phyloP scores from a whole-genome alignment of 768 basidiomycete genomes.

The Serendipita sp. region DNA sequence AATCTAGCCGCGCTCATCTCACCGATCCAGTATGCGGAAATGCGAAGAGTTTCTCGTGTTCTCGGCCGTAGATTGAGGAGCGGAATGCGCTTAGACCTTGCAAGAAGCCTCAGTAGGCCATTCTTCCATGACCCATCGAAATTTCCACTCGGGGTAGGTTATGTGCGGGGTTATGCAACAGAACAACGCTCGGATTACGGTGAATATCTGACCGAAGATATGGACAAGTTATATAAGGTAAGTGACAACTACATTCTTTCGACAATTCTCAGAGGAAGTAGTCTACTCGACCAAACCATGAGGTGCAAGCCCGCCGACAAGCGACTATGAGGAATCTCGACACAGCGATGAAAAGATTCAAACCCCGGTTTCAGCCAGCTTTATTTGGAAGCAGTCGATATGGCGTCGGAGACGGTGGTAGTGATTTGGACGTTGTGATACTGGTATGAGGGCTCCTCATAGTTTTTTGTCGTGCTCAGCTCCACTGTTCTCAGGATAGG shows the following conservation, averaged over 20 bases:
- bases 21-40: neutral
- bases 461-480: neutral
- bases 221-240: constrained; percentile 6
- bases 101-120: constrained; percentile 4
- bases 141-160: neutral
- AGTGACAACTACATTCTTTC: neutral
- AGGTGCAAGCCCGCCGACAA: constrained; percentile 2
- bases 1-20: constrained; percentile 7
- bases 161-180: neutral
- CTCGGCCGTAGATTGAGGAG: constrained; percentile 6
- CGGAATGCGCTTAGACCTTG: neutral
- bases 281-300: constrained; percentile 1
- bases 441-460: constrained; percentile 22
- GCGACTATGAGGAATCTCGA: constrained; percentile 14
- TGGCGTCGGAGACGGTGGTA: constrained; percentile 23
- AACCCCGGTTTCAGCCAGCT: constrained; percentile 20
- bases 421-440: constrained; percentile 38
- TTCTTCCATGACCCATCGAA: neutral
- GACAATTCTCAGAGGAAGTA: neutral
- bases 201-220: constrained; percentile 2
- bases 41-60: neutral
- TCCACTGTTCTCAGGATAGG: neutral
- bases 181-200: neutral
- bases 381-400: constrained; percentile 37
- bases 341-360: constrained; percentile 19